These are phyloP conservation scores for Penicillium simplicissimum DNA, from an alignment of 495 filamentous ascomycete genomes.

Conservation along the genomic window DNA sequence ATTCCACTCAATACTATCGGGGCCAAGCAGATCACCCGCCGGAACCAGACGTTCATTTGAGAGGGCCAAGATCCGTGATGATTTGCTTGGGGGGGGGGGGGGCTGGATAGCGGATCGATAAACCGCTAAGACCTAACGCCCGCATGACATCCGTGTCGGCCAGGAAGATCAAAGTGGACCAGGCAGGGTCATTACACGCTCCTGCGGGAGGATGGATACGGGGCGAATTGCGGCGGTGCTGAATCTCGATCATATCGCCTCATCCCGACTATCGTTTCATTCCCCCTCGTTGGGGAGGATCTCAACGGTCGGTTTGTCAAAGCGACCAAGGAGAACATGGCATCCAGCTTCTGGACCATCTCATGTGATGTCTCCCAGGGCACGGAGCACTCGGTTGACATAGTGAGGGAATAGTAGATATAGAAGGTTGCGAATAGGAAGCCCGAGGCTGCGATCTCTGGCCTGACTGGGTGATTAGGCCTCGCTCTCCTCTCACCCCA, in stretches of 20 bases:
- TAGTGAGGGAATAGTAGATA: conserved; percentile 1
- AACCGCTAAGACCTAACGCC: conserved; percentile 45
- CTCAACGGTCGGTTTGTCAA: conserved; percentile 25
- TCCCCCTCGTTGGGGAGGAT: conserved; percentile 9
- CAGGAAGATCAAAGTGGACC: conserved; percentile 30
- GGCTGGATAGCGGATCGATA: conserved; percentile 40
- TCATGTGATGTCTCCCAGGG: conserved; percentile 24
- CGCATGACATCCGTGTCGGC: conserved; percentile 39
- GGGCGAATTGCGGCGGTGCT: conserved; percentile 26
- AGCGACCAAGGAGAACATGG: conserved; percentile 25
- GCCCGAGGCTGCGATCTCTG: conserved; percentile 16
- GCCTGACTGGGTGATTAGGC: conserved; percentile 14
- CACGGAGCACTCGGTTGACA: conserved; percentile 20
- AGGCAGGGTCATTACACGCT: neutral
- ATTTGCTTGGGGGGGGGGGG: conserved; percentile 30
- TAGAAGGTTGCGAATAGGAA: conserved; percentile 19
- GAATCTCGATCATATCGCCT: conserved; percentile 8
- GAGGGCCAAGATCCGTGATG: conserved; percentile 11
- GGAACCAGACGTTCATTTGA: conserved; percentile 13
- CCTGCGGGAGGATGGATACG: neutral
- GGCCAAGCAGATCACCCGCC: conserved; percentile 28
- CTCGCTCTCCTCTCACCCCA: neutral
- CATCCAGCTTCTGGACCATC: conserved; percentile 14
- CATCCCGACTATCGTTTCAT: conserved; percentile 24
- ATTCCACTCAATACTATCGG: neutral